Conservation (phyloP, 2,329 filamentous ascomycete genomes). For the Podosphaera fusca region DNA sequence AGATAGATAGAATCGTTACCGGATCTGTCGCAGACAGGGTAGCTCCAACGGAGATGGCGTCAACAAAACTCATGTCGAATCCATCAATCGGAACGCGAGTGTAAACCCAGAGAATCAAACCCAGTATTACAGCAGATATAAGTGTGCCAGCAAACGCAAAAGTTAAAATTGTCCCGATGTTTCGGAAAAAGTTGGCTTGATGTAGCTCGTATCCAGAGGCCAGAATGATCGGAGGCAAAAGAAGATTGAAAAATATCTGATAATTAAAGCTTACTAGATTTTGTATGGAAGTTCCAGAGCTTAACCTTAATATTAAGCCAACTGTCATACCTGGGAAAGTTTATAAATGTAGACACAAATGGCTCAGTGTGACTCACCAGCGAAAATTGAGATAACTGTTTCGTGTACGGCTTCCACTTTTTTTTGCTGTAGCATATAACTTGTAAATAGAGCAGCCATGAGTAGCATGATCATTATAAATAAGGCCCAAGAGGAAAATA, state of each 20-base stretch:
- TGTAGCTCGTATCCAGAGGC: constrained; percentile 94
- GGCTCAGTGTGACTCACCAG: constrained; percentile 28
- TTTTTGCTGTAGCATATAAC: constrained; percentile 87
- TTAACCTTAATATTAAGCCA: constrained; percentile 66
- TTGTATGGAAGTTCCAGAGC: constrained; percentile 61
- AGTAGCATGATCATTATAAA: constrained; percentile 92
- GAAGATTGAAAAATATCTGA: constrained; percentile 97
- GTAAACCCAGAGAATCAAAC: constrained; percentile 71
- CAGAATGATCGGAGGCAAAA: constrained; percentile 94
- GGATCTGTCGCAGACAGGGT: constrained; percentile 93
- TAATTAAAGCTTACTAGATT: constrained; percentile 92
- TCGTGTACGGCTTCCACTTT: constrained; percentile 96
- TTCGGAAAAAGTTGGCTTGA: constrained; percentile 96
- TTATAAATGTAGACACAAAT: not conserved
- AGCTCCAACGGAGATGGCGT: constrained; percentile 88
- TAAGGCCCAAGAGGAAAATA: constrained; percentile 86
- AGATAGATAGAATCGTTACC: constrained; percentile 93
- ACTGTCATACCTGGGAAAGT: constrained; percentile 62
- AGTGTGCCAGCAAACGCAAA: constrained; percentile 97
- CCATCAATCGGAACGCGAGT: constrained; percentile 69
- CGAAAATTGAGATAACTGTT: constrained; percentile 95
- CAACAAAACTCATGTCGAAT: constrained; percentile 70
- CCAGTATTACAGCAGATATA: constrained; percentile 86
- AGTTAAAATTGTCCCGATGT: constrained; percentile 89
- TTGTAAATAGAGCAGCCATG: constrained; percentile 85